Percentiles rank a stretch among this genome's conserved stretches.
Conservation (phyloP, 73 alveolate species). For the Strombidium stylifer region DNA sequence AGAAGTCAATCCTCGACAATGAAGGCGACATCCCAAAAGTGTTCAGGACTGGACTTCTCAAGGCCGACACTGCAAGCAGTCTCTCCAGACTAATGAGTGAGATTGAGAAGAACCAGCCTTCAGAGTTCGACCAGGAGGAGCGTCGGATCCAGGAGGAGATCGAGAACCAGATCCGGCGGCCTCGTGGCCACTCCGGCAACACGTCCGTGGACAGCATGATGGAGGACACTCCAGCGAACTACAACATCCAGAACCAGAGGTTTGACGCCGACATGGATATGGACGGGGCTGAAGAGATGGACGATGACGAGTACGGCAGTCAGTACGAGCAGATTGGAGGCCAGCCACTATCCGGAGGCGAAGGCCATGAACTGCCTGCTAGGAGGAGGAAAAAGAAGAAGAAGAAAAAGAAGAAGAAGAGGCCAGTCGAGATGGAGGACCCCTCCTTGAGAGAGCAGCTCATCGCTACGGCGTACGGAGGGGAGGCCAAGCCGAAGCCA, state of each 20-base stretch:
- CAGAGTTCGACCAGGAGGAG: constrained; percentile 17
- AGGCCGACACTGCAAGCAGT: constrained; percentile 43
- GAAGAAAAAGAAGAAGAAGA: background rate
- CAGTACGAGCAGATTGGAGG: background rate
- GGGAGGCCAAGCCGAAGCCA: background rate
- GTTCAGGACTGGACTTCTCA: constrained; percentile 49
- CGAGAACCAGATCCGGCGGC: background rate
- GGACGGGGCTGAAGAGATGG: background rate
- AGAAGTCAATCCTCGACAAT: constrained; percentile 23
- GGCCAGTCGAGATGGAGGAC: background rate
- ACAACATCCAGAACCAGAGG: constrained; percentile 46
- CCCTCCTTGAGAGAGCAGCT: constrained; percentile 26
- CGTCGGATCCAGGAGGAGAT: constrained; percentile 2
- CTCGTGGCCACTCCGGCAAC: constrained; percentile 23
- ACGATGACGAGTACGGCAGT: background rate
- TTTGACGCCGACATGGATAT: background rate
- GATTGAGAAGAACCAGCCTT: constrained; percentile 33
- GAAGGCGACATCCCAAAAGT: constrained; percentile 47
- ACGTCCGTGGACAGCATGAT: constrained; percentile 40
- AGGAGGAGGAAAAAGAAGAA: background rate
- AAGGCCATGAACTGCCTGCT: background rate
- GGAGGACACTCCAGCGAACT: constrained; percentile 64
- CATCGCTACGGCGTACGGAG: constrained; percentile 45
- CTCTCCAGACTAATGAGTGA: constrained; percentile 46
- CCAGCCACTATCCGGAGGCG: background rate